Base-by-base conservation (phyloP, 1,284 basidiomycete genomes). In the Amylostereum chailletii region DNA sequence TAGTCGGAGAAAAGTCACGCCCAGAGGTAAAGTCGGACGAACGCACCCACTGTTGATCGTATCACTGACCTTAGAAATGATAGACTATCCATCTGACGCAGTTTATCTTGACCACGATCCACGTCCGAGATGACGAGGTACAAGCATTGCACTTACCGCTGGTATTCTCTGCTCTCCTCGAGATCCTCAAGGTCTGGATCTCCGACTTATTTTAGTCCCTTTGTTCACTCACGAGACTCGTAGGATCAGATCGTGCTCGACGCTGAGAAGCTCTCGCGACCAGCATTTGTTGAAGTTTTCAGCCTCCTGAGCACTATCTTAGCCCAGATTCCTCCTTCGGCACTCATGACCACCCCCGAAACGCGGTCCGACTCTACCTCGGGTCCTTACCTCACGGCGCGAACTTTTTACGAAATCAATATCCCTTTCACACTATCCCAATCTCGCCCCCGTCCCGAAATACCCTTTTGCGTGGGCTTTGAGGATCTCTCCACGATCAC, bases 71-170 rank as follows among this genome's bases (percentile, higher is more conserved):
- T 30, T 33, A 3, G 19, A 50, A 39, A 33, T 39, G 33, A 26
- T 51, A 88, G 85, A 77, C 78, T 5, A 73, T 86, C 43, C 65
- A 66, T 34, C 75, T 90, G 65, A 71, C 80, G 1, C 60, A 72
- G n/a, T 90, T 90, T 60, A 70, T 92, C 39, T 67, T 94, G 29
- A 72, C 71, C 40, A 78, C 77, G 2, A 89, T 93, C 59, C 74
- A 79, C 6, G 60, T 71, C 5, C 87, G 90, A 59, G 91, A 94
- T 55, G 89, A 93, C 51, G 91, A 94, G 62, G 80, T 86, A 10
- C 79, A 79, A 59, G 77, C 72, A 10, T 72, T 94, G 34, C 91
- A 96, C 63, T 71, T 94, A 1, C 93, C 93, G 0, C 65, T 90
- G 34, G 71, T 88, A 10, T 85, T 90, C 53, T 70, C 78, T 4